Conservation (phyloP, 257 asterid genomes). For the Solanum okadae region DNA sequence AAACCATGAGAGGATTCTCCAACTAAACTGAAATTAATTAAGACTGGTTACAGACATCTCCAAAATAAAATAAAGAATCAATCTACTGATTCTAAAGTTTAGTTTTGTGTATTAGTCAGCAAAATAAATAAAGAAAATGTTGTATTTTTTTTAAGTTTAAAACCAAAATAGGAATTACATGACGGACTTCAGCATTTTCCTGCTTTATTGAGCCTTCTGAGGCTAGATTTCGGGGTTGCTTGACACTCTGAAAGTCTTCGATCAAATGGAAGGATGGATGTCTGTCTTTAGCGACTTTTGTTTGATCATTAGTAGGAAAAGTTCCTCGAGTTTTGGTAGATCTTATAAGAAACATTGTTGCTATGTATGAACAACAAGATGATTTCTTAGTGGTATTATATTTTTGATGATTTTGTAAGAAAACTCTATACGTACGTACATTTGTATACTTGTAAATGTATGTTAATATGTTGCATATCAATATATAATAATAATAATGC, state of each 20-base stretch:
- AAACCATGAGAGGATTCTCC: conserved; percentile 69
- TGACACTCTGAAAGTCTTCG: neutral
- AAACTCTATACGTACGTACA: neutral
- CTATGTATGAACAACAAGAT: neutral
- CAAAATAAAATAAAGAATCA: conserved; percentile 1
- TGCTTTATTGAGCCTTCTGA: neutral
- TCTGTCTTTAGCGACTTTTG: neutral
- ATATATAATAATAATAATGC: neutral
- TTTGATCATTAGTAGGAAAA: neutral
- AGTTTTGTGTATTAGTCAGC: neutral
- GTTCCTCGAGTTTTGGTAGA: neutral
- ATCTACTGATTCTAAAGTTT: neutral
- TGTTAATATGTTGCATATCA: neutral
- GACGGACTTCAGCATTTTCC: neutral
- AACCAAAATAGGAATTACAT: neutral
- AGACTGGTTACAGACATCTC: neutral
- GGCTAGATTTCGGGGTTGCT: neutral
- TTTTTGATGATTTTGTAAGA: neutral
- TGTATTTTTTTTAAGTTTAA: neutral
- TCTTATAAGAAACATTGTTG: neutral
- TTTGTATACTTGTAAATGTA: neutral
- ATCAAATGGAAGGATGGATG: neutral
- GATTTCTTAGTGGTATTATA: neutral
- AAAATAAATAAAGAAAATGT: neutral
- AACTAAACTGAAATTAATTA: conserved; percentile 53